phyloP scores from a whole-genome alignment of 1,284 basidiomycete species.

The Boletus mariae region DNA sequence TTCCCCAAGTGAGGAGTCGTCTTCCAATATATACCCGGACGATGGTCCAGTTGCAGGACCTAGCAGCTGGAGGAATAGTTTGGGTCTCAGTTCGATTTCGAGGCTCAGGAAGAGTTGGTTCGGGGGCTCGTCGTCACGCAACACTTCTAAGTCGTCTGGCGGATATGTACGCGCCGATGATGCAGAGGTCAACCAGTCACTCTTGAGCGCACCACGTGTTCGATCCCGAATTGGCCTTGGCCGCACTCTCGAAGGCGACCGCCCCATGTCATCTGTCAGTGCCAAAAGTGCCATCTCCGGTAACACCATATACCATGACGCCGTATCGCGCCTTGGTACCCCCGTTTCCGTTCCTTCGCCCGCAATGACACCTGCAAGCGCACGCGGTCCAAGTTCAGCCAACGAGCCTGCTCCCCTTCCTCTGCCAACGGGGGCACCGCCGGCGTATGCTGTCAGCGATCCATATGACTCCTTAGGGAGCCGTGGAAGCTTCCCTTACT shows the following conservation, averaged over 20 bases:
- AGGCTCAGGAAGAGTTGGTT: conserved; percentile 55
- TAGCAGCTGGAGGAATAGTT: conserved; percentile 31
- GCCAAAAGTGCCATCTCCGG: conserved; percentile 49
- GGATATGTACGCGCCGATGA: conserved; percentile 40
- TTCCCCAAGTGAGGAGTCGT: conserved; percentile 22
- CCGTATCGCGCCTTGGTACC: conserved; percentile 48
- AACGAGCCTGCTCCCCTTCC: conserved; percentile 13
- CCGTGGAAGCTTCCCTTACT: conserved; percentile 17
- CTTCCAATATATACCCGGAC: conserved; percentile 24
- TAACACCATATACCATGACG: conserved; percentile 58
- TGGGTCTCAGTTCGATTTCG: conserved; percentile 43
- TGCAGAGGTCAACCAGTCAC: conserved; percentile 38
- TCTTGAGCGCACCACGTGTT: conserved; percentile 28
- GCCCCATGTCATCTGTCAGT: conserved; percentile 57
- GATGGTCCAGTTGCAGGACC: conserved; percentile 27
- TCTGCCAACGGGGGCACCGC: conserved; percentile 28
- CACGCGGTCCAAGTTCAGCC: conserved; percentile 16
- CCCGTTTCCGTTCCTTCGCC: conserved; percentile 44
- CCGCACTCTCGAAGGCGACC: conserved; percentile 36
- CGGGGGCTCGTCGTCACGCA: conserved; percentile 31
- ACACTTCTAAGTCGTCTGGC: conserved; percentile 36
- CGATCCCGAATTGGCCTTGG: conserved; percentile 31
- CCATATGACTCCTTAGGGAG: conserved; percentile 25
- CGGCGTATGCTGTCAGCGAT: conserved; percentile 36
- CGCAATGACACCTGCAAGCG: conserved; percentile 39